Conservation (phyloP, 768 basidiomycete species). For the Gloeophyllum trabeum region DNA sequence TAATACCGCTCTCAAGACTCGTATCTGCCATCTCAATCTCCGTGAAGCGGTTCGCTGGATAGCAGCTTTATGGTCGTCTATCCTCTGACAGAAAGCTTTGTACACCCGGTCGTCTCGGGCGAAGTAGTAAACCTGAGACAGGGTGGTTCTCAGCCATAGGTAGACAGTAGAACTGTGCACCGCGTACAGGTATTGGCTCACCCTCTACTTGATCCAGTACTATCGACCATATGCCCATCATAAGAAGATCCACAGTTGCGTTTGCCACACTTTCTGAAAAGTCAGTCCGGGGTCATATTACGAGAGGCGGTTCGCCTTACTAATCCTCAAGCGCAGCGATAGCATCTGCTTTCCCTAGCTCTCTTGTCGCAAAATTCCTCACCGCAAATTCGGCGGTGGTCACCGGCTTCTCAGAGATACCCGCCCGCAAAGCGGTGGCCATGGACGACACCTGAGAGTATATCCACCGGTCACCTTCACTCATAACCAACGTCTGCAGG, state of each 20-base stretch:
- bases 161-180: conserved; percentile 12
- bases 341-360: conserved; percentile 64
- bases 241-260: conserved; percentile 73
- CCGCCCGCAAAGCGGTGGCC: conserved; percentile 56
- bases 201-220: conserved; percentile 46
- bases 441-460: conserved; percentile 55
- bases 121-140: conserved; percentile 72
- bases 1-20: conserved; percentile 47
- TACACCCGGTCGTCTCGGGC: conserved; percentile 87
- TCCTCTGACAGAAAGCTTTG: conserved; percentile 45
- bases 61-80: conserved; percentile 23
- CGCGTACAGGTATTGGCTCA: conserved; percentile 69
- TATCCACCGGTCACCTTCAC: conserved; percentile 92
- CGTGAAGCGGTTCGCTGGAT: conserved; percentile 39
- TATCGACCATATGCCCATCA: conserved; percentile 74
- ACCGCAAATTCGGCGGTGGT: conserved; percentile 65
- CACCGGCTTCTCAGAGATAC: conserved; percentile 65
- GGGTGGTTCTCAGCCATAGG: conserved; percentile 1
- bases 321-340: conserved; percentile 88
- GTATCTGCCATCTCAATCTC: conserved; percentile 62
- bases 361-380: conserved; percentile 77
- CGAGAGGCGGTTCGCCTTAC: no score
- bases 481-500: conserved; percentile 92
- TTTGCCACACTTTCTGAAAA: conserved; percentile 59
- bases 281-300: no score